Evolutionary conservation across 2,329 filamentous ascomycete species (phyloP).

Genomic region (Ophiostoma australiae): DNA sequence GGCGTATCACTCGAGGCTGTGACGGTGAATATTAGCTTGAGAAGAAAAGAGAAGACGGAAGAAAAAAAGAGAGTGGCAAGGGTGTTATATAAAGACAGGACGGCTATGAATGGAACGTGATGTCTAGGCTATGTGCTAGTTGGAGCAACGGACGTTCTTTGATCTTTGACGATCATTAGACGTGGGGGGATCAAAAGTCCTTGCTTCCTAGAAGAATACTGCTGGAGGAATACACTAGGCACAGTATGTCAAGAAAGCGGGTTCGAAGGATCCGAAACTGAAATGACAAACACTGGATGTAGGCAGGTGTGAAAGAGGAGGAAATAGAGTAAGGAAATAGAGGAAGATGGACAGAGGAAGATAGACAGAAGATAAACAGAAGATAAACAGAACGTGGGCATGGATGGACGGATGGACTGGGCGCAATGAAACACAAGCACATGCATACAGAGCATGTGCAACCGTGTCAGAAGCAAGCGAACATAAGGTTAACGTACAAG

Average conservation of each 20-base stretch:
- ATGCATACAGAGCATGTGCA: not conserved
- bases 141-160: too few species aligned
- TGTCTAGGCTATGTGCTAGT: not conserved
- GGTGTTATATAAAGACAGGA: not conserved
- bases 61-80: not conserved
- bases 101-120: not conserved
- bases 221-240: not conserved
- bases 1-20: not conserved
- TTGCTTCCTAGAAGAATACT: too few species aligned
- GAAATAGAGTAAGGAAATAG: not conserved
- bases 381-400: not conserved
- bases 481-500: conserved; percentile 1
- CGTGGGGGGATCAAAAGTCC: not conserved
- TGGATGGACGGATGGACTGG: not conserved
- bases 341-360: not conserved
- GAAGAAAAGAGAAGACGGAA: not conserved
- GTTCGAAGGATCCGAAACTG: not conserved
- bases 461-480: not conserved
- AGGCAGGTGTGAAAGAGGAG: not conserved
- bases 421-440: not conserved
- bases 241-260: not conserved
- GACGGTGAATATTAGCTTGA: not conserved
- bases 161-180: not conserved
- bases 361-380: not conserved
- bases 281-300: not conserved